Conservation (phyloP, 768 basidiomycete species). For the Naganishia antarctica region DNA sequence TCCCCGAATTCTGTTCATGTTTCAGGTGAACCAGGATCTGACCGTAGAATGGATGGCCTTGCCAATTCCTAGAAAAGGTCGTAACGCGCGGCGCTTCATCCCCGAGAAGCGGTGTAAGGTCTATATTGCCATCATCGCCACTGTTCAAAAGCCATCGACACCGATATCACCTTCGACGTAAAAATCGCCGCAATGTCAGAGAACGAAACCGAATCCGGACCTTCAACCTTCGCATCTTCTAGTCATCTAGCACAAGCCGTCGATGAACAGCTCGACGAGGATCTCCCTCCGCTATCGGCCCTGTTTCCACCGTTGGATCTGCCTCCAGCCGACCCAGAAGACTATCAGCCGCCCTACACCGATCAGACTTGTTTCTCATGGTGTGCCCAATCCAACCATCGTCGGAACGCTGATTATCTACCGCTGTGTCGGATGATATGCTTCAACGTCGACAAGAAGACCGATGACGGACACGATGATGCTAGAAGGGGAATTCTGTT, state of each 20-base stretch:
- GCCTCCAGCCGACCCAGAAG: conserved; percentile 17
- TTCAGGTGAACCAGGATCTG: too few relatives aligned
- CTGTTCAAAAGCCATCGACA: too few relatives aligned
- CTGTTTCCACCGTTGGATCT: conserved; percentile 15
- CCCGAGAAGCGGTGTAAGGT: too few relatives aligned
- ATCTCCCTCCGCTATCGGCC: conserved; percentile 15
- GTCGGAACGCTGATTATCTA: conserved; percentile 4
- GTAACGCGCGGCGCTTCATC: too few relatives aligned
- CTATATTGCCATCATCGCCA: too few relatives aligned
- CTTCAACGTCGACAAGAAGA: conserved; percentile 11
- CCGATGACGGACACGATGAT: conserved; percentile 1
- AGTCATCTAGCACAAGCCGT: not conserved
- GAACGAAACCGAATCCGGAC: not conserved
- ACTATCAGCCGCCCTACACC: conserved; percentile 18
- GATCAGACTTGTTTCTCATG: conserved; percentile 19
- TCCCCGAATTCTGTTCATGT: too few relatives aligned
- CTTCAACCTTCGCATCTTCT: not conserved
- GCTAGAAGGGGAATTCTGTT: conserved; percentile 3
- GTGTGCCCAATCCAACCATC: conserved; percentile 16
- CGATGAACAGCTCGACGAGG: not conserved
- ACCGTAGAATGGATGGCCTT: too few relatives aligned
- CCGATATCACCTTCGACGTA: too few relatives aligned
- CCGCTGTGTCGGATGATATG: conserved; percentile 20
- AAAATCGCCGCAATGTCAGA: not conserved
- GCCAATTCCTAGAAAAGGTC: too few relatives aligned